Base-by-base conservation (phyloP, 768 basidiomycete genomes). In the Mycena indigotica region DNA sequence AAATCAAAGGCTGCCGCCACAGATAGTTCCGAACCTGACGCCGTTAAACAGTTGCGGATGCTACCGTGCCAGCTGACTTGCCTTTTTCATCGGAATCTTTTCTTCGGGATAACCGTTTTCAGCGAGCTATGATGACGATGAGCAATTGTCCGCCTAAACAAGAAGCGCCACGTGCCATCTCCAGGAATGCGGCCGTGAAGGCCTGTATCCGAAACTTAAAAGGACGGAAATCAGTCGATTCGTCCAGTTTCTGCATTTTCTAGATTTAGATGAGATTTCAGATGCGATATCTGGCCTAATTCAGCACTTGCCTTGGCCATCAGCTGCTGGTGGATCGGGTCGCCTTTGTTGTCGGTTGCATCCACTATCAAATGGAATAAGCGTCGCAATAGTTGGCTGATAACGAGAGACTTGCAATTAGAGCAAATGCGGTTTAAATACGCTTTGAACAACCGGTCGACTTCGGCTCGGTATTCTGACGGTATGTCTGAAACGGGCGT, bases 141-240 rank as follows among this genome's bases (percentile, higher is more conserved):
- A 56, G 44, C 10, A 55, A 38, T 28, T 38, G 23, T 29, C 21
- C 13, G 54, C 26, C 5, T 39, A 38, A 56, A 32, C 21, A 23
- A 32, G 26, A 2, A n/a, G 49, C 51, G 53, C 50, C 50, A 68
- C 77, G 64, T 70, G 91, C 91, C 79, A 93, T 90, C 72, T 98
- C 97, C 63, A 95, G 78, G 68, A 98, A 98, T 3, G 90, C 91
- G 67, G 93, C 91, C 5, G 95, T 98, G 74, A 99, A 99, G 1
- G 96, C 96, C 69, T 94, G 93, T 64, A 99, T 99, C 57, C 96
- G 86, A 77, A 99, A 99, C 74, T 98, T 98, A 85, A 99, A 98
- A 48, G 96, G 96, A 25, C 96, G 85, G 74, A 96, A 99, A 73
- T 98, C 96, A 40, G 88, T 86, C 32, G 93, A 95, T 76, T 98